Evolutionary conservation across 352 stramenopile genomes (phyloP), one percentile per base, ranked within the genome.

Genomic region (Pythium dissimile): DNA sequence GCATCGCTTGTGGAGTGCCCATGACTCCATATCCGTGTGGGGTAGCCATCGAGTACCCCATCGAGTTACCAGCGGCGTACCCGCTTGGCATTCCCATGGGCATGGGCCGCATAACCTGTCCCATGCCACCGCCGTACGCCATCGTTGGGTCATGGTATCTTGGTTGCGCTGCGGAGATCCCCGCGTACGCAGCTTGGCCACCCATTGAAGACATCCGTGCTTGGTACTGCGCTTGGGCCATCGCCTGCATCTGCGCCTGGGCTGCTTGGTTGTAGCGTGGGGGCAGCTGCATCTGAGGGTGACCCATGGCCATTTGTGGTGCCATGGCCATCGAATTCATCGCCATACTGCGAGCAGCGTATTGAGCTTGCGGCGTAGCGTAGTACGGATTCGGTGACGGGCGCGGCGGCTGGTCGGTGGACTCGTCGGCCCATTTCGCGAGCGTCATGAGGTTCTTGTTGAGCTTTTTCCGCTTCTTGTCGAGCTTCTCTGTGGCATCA

Each of bases 401-500:
- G 13, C 65, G 78, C 49, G 75, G 71, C 5, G 80, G 78, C 42
- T 82, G 77, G 24, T 94, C 82, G 5, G 80, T 83, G 20, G 82
- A 89, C 49, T 94, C 84, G 49, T 94, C 84, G 15, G 84, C 84
- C 84, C 84, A 94, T 59, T 94, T 94, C 39, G 84, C 84, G 30
- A 94, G 74, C 41, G 81, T 94, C 84, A 94, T 94, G 48, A 94
- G 73, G 69, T 94, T 94, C 66, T 87, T 88, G 71, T 94, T 94
- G 47, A 94, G 84, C 59, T 86, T 85, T 59, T 94, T 92, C 55
- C 84, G 78, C 66, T 94, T 94, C 74, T 92, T 92, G 65, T 94
- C 82, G 31, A 94, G 68, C 60, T 92, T 91, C 48, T 94, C 82
- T 38, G 79, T 88, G 62, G 92, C 81, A 34, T 92, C 82, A 39